Base-by-base conservation (phyloP, 805 yeast genomes). In the Cyberlindnera euphorbiiphila region DNA sequence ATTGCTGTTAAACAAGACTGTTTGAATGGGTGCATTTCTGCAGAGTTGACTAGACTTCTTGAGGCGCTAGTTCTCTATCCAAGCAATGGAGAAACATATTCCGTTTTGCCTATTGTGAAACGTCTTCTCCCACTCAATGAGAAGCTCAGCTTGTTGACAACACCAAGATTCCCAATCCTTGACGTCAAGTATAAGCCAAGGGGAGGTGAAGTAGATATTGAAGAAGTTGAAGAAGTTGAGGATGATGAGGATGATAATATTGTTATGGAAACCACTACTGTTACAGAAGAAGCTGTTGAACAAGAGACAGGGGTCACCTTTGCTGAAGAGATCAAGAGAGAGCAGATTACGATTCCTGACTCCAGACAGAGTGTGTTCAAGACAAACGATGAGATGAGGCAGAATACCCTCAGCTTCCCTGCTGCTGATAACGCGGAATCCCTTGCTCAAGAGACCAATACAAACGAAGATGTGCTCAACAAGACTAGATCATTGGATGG, bases 51-150 rank as follows among this genome's bases (percentile, higher is more conserved):
- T 9, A 69, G 67, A 16, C 54, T 78, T 17, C 61, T 85, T 24
- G 68, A 77, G 34, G 58, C 70, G 4, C 60, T 84, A n/a, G 74
- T 85, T 3, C 49, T 85, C 27, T 76, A 72, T 54, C 95, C 96
- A 3, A 85, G 83, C 5, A 57, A 55, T 25, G 65, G 66, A 26
- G 81, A 78, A 35, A 69, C 72, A 27, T 71, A 73, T 28, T 79
- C 87, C 11, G 67, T 85, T 21, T 65, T 85, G 43, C 95, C 96
- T 8, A 76, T 89, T 41, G 81, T 83, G 2, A 59, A 76, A 10
- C 61, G 66, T 3, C 52, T 83, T 6, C 55, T 82, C 42, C 59
- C 69, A 11, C 57, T 64, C 28, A 75, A 77, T 51, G 71, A 67
- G 8, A 54, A 74, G 15, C 55, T 80, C 28, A 75, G 85, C 51